A percentile compares a stretch with the other conserved stretches of the same genome.
phyloP scores from a whole-genome alignment of 2,329 filamentous ascomycete genomes.

The Fusarium newnesense region DNA sequence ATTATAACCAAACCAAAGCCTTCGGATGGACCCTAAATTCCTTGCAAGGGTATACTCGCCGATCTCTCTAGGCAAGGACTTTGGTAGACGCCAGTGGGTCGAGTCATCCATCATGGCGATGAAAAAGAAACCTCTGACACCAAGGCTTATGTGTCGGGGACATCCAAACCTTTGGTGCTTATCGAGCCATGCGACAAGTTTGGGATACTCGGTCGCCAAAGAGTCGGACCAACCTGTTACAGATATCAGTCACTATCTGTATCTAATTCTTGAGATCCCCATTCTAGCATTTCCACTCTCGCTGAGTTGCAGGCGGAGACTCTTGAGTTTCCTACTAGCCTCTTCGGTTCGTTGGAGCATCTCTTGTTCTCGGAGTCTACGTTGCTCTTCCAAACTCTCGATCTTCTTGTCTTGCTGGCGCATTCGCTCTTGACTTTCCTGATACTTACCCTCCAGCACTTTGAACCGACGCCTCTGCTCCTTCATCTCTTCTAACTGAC shows the following conservation, averaged over 20 bases:
- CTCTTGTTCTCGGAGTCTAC: background rate
- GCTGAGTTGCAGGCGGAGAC: background rate
- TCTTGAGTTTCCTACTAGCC: fast-evolving
- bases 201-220: background rate
- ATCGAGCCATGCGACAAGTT: background rate
- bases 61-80: fast-evolving
- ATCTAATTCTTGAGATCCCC: background rate
- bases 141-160: background rate
- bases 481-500: background rate
- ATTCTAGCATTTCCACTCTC: fast-evolving
- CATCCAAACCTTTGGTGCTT: background rate
- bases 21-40: background rate
- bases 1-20: background rate
- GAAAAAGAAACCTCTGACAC: fast-evolving
- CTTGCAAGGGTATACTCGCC: fast-evolving
- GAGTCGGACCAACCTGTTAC: background rate
- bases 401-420: background rate
- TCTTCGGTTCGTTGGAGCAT: background rate
- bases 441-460: background rate
- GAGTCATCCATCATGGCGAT: background rate
- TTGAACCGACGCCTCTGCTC: background rate
- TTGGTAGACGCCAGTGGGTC: fast-evolving
- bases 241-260: background rate
- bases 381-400: background rate
- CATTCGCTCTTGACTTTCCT: background rate